Conservation (phyloP, 2,329 filamentous ascomycete genomes). For the Plectosphaerella cucumerina region DNA sequence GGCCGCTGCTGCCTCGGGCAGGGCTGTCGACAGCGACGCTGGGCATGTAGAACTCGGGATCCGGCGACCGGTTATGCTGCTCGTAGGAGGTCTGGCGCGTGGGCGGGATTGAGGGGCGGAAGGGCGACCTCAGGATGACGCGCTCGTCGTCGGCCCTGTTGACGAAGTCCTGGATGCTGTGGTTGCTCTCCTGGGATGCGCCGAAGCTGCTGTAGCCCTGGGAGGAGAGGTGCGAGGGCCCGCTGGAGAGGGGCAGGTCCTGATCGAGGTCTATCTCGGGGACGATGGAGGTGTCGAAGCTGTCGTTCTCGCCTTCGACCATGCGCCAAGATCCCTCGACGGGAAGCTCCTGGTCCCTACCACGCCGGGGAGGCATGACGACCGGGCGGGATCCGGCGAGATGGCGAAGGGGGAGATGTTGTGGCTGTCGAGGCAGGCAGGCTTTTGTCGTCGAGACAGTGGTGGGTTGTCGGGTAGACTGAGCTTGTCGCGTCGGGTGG, state of each 20-base stretch:
- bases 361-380: slow-evolving; percentile 9
- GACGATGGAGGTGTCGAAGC: slow-evolving; percentile 53
- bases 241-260: slow-evolving; percentile 32
- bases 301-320: slow-evolving; percentile 56
- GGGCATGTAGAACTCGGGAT: slow-evolving; percentile 53
- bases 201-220: slow-evolving; percentile 37
- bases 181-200: slow-evolving; percentile 42
- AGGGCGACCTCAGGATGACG: slow-evolving; percentile 50
- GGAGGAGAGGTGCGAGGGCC: slow-evolving; percentile 44
- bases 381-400: neutral
- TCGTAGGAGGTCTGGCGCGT: slow-evolving; percentile 14
- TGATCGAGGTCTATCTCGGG: slow-evolving; percentile 39
- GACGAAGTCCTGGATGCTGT: slow-evolving; percentile 50
- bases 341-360: slow-evolving; percentile 25
- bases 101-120: slow-evolving; percentile 47
- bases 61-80: slow-evolving; percentile 32
- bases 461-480: neutral
- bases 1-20: slow-evolving; percentile 24
- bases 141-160: slow-evolving; percentile 51
- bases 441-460: neutral
- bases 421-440: neutral
- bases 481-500: neutral
- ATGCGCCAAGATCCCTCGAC: slow-evolving; percentile 57
- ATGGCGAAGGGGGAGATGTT: neutral
- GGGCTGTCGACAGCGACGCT: slow-evolving; percentile 34